phyloP scores from a whole-genome alignment of 2,329 filamentous ascomycete genomes.

The Seiridium unicorne region DNA sequence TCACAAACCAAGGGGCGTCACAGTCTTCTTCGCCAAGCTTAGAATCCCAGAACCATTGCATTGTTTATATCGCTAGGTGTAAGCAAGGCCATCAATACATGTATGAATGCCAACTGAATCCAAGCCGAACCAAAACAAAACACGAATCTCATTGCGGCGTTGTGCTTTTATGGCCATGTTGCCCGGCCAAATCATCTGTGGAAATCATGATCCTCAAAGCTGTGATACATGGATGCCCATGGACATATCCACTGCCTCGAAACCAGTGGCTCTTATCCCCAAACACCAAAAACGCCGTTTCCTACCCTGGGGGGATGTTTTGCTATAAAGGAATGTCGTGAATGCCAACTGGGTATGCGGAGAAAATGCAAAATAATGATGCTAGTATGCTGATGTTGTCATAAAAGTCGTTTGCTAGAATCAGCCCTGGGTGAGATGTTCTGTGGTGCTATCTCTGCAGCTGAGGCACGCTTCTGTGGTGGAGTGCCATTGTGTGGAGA shows the following conservation, averaged over 20 bases:
- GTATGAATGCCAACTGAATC: background rate
- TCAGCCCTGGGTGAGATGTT: background rate
- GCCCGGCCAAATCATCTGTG: background rate
- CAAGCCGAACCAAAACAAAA: background rate
- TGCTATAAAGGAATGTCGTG: constrained; percentile 2
- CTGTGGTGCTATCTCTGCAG: background rate
- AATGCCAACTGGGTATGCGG: constrained; percentile 5
- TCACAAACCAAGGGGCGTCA: background rate
- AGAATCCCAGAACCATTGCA: background rate
- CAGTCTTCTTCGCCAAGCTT: background rate
- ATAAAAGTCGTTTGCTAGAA: background rate
- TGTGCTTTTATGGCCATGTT: background rate
- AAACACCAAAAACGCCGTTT: background rate
- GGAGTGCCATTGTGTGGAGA: background rate
- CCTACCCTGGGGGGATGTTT: background rate
- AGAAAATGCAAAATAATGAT: constrained; percentile 6
- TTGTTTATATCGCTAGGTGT: background rate
- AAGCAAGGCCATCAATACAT: background rate
- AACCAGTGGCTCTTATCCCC: too few species aligned
- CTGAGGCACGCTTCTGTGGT: background rate
- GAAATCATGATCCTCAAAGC: background rate
- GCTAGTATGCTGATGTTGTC: background rate
- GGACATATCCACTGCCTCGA: background rate
- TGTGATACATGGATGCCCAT: background rate
- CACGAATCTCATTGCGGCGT: background rate